Percentiles rank a stretch among this genome's conserved stretches.
phyloP scores from a whole-genome alignment of 495 filamentous ascomycete species.

The Extremus antarcticus region DNA sequence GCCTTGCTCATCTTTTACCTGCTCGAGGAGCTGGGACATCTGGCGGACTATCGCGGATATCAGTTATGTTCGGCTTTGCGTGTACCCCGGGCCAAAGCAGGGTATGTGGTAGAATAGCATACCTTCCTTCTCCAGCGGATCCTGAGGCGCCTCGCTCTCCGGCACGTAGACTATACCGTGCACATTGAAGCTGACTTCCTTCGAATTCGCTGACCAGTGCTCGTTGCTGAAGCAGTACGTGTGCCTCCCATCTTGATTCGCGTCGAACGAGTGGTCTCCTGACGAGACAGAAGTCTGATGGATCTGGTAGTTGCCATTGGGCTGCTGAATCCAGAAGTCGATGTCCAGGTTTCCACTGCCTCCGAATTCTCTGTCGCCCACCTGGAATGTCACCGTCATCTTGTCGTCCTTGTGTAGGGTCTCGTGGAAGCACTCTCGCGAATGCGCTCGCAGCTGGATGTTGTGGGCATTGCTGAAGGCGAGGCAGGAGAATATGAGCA shows the following conservation, averaged over 20 bases:
- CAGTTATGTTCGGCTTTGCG: background rate
- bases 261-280: slow-evolving; percentile 88
- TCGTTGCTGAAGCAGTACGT: slow-evolving; percentile 99
- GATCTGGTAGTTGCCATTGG: slow-evolving; percentile 57
- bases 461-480: slow-evolving; percentile 67
- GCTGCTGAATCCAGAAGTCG: slow-evolving; percentile 96
- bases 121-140: slow-evolving; percentile 88
- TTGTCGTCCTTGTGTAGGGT: slow-evolving; percentile 81
- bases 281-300: slow-evolving; percentile 69
- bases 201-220: slow-evolving; percentile 79
- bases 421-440: slow-evolving; percentile 96
- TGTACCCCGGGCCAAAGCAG: background rate
- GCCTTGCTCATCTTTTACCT: slow-evolving; percentile 93
- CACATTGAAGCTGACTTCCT: slow-evolving; percentile 98
- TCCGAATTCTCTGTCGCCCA: slow-evolving; percentile 92
- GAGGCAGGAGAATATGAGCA: slow-evolving; percentile 53
- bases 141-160: slow-evolving; percentile 68
- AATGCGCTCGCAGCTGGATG: slow-evolving; percentile 84
- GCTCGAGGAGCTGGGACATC: slow-evolving; percentile 72
- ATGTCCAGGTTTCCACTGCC: slow-evolving; percentile 89
- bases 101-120: slow-evolving; percentile 26
- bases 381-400: slow-evolving; percentile 98
- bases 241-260: slow-evolving; percentile 75
- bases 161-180: slow-evolving; percentile 97
- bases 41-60: slow-evolving; percentile 52